These are phyloP conservation scores for Selaginella moellendorffii DNA, from an alignment of 75 land plant species.

Conservation along the genomic window DNA sequence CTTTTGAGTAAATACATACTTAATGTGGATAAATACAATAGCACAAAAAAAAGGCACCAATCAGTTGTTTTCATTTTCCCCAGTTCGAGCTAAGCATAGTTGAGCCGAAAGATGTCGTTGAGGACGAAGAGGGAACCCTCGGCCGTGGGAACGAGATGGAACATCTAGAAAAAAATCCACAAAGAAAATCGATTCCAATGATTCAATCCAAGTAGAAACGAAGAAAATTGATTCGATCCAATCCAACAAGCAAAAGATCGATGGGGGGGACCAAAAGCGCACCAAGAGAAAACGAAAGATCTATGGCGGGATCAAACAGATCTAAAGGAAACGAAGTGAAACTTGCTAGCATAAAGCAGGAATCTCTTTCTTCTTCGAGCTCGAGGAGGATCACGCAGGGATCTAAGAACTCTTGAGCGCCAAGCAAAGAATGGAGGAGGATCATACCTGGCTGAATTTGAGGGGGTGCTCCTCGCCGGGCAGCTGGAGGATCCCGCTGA, in stretches of 20 bases:
- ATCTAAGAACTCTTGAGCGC: no score
- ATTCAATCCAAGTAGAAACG: background rate
- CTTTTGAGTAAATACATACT: conserved; percentile 1
- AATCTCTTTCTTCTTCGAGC: no score
- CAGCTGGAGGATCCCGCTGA: conserved; percentile 48
- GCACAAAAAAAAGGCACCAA: background rate
- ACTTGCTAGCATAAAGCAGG: background rate
- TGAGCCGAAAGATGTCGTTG: conserved; percentile 76
- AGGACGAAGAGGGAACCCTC: conserved; percentile 56
- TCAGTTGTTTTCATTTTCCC: background rate
- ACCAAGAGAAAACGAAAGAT: background rate
- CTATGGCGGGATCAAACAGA: background rate
- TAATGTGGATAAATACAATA: background rate
- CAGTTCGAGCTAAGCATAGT: conserved; percentile 32
- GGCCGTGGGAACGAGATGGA: conserved; percentile 63
- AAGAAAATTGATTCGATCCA: background rate
- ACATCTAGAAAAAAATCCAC: conserved; percentile 36
- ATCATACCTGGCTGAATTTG: conserved; percentile 50
- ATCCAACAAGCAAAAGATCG: no score
- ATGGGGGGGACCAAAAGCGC: background rate
- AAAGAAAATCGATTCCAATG: background rate
- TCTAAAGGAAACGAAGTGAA: background rate
- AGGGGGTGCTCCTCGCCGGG: conserved; percentile 50
- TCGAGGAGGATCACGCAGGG: no score
- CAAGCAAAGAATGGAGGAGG: background rate